These are phyloP conservation scores for Sicyos baderoa DNA, from an alignment of 306 rosid species.

Conservation along the genomic window DNA sequence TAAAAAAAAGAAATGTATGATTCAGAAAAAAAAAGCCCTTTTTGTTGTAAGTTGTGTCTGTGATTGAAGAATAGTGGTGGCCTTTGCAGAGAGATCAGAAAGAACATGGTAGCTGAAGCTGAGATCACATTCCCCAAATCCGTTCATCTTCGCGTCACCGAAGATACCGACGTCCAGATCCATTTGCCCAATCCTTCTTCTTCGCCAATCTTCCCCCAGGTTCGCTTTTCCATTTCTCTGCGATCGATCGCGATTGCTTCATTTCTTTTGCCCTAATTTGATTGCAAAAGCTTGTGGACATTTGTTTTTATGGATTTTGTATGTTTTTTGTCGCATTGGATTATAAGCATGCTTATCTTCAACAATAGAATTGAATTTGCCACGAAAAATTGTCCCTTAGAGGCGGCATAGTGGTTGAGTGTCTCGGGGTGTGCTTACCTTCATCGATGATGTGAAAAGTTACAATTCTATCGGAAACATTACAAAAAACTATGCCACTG, in stretches of 20 bases:
- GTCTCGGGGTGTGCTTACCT: no score
- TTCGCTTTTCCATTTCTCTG: slow-evolving; percentile 8
- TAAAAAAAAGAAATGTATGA: no score
- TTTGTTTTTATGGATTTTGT: no score
- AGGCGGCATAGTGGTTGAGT: no score
- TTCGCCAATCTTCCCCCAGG: slow-evolving; percentile 46
- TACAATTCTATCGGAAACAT: no score
- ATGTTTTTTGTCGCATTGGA: background rate
- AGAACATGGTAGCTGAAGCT: slow-evolving; percentile 50
- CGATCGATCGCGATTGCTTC: background rate
- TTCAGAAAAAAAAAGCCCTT: no score
- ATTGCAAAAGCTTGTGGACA: background rate
- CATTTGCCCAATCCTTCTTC: slow-evolving; percentile 50
- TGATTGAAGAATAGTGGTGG: background rate
- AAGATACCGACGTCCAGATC: slow-evolving; percentile 43
- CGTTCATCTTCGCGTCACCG: slow-evolving; percentile 46
- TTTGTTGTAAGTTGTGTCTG: no score
- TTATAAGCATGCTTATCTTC: background rate
- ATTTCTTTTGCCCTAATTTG: background rate
- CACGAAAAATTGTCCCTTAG: no score
- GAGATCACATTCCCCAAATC: slow-evolving; percentile 51
- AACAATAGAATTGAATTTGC: no score
- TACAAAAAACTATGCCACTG: no score
- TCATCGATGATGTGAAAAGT: no score
- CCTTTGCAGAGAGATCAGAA: slow-evolving; percentile 31